These are phyloP conservation scores for Colletotrichum euphorbiae DNA, from an alignment of 2,329 filamentous ascomycete species.

Conservation along the genomic window DNA sequence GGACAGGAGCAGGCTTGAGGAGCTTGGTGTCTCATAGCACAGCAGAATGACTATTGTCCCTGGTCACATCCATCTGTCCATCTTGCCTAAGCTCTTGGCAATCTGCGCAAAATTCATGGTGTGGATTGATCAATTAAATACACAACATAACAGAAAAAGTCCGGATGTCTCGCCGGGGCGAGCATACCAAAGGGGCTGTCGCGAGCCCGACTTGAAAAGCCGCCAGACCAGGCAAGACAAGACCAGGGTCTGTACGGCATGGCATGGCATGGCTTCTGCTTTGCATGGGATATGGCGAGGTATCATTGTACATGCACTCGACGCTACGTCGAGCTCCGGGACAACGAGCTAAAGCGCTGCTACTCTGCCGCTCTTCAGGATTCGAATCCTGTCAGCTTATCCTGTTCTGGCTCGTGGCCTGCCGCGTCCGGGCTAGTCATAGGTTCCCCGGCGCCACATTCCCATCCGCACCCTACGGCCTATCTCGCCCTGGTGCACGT, in stretches of 20 bases:
- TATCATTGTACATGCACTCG: not conserved
- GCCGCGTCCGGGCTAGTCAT: constrained; percentile 19
- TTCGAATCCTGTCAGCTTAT: constrained; percentile 34
- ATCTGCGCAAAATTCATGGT: constrained; percentile 7
- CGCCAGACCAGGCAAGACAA: not conserved
- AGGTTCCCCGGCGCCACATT: constrained; percentile 3
- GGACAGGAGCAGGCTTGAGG: not conserved
- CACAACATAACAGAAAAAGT: not conserved
- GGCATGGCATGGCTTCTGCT: not conserved
- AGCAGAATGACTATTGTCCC: not conserved
- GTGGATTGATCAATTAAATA: not conserved
- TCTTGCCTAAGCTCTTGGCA: constrained; percentile 28
- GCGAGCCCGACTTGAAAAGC: not conserved
- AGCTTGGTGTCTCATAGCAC: not conserved
- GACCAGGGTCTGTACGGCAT: not conserved
- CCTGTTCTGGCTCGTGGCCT: constrained; percentile 18
- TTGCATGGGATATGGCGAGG: not conserved
- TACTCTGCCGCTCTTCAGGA: constrained; percentile 35
- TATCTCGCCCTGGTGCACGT: constrained; percentile 19
- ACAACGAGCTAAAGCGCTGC: constrained; percentile 8
- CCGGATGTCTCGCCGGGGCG: constrained; percentile 21
- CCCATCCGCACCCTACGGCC: constrained; percentile 14
- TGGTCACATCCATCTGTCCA: constrained; percentile 1
- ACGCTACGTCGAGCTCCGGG: constrained; percentile 2
- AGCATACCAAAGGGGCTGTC: not conserved